Base-by-base conservation (phyloP, 2,329 filamentous ascomycete genomes). In the Thelonectria blattea region DNA sequence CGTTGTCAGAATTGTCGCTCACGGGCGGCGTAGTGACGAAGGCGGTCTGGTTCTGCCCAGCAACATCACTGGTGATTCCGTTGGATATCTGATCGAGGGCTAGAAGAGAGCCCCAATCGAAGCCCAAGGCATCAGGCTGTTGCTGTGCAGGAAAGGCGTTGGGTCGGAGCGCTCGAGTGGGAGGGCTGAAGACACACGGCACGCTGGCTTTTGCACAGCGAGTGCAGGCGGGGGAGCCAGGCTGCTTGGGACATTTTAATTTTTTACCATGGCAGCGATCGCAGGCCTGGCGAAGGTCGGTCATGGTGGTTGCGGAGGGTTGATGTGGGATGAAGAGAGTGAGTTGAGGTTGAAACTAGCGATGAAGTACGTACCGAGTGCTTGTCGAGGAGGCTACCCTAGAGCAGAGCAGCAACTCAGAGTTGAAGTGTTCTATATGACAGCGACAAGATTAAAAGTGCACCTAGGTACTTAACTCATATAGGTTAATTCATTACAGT, bases 251-350 rank as follows among this genome's bases (percentile, higher is more conserved):
- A 52, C 80, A 83, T 67, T 75, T 74, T 12, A 82, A 71, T 66
- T 83, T 82, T 41, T 83, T 81, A 17, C 74, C 72, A 60, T 82
- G 80, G 42, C 81, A 83, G 42, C 80, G 71, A 66, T 80, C 78
- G 60, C 78, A 81, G 14, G 77, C 76, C 30, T 73, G 69, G 15
- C 76, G 70, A 17, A 71, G 70, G 14, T 71, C 66, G 47, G 66
- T 37, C 62, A 70, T 72, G 5, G 27, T 55, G 52, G n/a, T 42
- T 20, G 3, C 4, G n/a, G 17, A 20, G 52, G 20, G 17, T 18
- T 34, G 43, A 24, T 42, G 37, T 32, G 37, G 30, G 2, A 15
- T n/a, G 10, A 11, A 9, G 47, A 34, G 10, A 45, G 24, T 50
- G 39, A 45, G 22, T 24, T 30, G 34, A 47, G 9, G 45, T 27